These are phyloP conservation scores for Blastobotrys aristatus DNA, from an alignment of 1,139 yeast species.

Conservation along the genomic window DNA sequence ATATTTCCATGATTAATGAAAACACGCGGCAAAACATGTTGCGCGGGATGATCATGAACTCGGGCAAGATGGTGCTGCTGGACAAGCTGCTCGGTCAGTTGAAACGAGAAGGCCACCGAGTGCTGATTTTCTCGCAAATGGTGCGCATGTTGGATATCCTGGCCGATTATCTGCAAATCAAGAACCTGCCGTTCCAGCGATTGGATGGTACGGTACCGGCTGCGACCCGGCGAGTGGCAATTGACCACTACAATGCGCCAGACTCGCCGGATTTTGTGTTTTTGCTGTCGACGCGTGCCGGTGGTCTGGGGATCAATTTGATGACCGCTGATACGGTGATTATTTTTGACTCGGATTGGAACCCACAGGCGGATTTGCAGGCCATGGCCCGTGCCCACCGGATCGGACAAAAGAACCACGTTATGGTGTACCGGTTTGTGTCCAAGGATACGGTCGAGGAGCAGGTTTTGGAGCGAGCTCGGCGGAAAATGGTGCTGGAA, in stretches of 20 bases:
- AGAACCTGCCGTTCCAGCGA: slow-evolving; percentile 88
- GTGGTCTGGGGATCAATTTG: slow-evolving; percentile 95
- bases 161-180: slow-evolving; percentile 86
- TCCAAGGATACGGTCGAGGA: slow-evolving; percentile 97
- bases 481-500: slow-evolving; percentile 96
- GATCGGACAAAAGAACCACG: slow-evolving; percentile 97
- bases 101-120: slow-evolving; percentile 92
- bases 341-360: slow-evolving; percentile 98
- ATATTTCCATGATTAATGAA: slow-evolving; percentile 36
- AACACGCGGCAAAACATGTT: slow-evolving; percentile 70
- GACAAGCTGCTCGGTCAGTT: slow-evolving; percentile 83
- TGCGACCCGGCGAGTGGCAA: slow-evolving; percentile 85
- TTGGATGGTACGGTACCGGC: slow-evolving; percentile 97
- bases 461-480: slow-evolving; percentile 91
- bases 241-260: slow-evolving; percentile 94
- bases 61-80: slow-evolving; percentile 94
- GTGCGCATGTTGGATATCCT: slow-evolving; percentile 91
- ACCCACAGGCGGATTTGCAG: slow-evolving; percentile 96
- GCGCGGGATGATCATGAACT: slow-evolving; percentile 92
- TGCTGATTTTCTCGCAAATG: slow-evolving; percentile 93
- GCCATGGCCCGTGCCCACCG: slow-evolving; percentile 99
- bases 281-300: slow-evolving; percentile 90
- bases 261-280: slow-evolving; percentile 91
- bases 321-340: slow-evolving; percentile 99
- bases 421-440: slow-evolving; percentile 92